Base-by-base conservation (phyloP, 306 rosid genomes). In the Trichosanthes truncata region DNA sequence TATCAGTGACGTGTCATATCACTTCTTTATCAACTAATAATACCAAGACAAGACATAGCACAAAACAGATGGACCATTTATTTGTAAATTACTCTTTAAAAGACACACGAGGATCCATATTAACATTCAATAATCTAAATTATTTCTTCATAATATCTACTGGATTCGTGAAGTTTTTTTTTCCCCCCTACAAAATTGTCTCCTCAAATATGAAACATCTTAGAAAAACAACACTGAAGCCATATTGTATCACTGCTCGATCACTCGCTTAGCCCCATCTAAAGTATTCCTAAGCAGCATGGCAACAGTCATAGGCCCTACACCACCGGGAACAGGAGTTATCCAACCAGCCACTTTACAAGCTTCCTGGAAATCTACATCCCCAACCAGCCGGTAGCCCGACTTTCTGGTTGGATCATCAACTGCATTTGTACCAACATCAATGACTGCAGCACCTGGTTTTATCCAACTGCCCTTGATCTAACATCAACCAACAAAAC, bases 301-400 rank as follows among this genome's bases (percentile, higher is more conserved):
- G 75, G 97, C 93, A 45, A 94, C 97, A 26, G 95, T 92, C 92
- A 91, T 89, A 65, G 97, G 97, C 52, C 97, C 97, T 14, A 92
- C 98, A 0, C 98, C 97, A 51, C 98, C 97, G 4, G 98, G 98
- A 83, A 91, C 97, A 26, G 98, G 98, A 81, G 97, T 90, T 77
- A 92, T 85, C 83, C 87, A 92, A 53, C 98, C 97, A 74, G 97
- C 98, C 69, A 87, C 88, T 81, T 91, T 91, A 79, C 97, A 86
- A 66, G 86, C 98, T 89, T 92, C 97, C 60, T 80, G 82, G 84
- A 89, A 94, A 87, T 94, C 93, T 80, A 92, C 97, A 80, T 94
- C 97, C 82, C 97, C 97, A 17, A 94, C 97, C 46, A 94, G 90
- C 85, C 95, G 83, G 35, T 91, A 94, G 77, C 98, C 97, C 0